Conservation (phyloP, 352 stramenopile species). For the Peronospora farinosa region DNA sequence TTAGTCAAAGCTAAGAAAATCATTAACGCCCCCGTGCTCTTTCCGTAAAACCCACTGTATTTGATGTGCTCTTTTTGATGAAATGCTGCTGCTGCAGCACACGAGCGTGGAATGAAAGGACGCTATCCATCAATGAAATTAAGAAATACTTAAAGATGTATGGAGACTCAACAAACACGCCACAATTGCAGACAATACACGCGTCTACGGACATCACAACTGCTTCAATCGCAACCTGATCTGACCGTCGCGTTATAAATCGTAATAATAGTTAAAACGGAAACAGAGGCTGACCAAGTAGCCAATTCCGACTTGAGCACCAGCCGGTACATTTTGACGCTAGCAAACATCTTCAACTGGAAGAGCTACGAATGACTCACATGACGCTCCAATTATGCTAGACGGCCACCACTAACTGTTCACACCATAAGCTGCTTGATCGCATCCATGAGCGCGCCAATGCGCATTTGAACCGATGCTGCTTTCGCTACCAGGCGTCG, state of each 20-base stretch:
- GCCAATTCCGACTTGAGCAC: conserved; percentile 6
- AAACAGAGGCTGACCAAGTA: conserved; percentile 13
- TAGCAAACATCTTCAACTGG: neutral
- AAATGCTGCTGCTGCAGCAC: no score
- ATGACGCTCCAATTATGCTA: neutral
- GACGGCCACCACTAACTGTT: neutral
- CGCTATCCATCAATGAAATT: no score
- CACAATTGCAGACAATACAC: conserved; percentile 9
- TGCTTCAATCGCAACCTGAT: conserved; percentile 17
- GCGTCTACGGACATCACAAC: conserved; percentile 10
- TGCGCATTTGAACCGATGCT: conserved; percentile 43
- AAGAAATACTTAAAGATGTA: neutral
- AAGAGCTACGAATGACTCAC: no score
- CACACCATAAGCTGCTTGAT: conserved; percentile 22
- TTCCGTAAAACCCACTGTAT: no score
- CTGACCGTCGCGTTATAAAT: conserved; percentile 9
- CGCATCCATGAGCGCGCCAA: conserved; percentile 33
- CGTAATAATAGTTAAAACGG: conserved; percentile 3
- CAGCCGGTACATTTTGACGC: neutral
- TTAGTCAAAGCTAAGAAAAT: no score
- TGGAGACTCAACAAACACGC: conserved; percentile 9
- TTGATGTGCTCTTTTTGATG: no score
- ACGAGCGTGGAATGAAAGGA: no score
- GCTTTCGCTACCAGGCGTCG: conserved; percentile 50
- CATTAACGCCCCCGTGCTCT: no score